Evolutionary conservation across 192 early-diverging fungal species (phyloP).

Genomic region (Coemansia sp.): DNA sequence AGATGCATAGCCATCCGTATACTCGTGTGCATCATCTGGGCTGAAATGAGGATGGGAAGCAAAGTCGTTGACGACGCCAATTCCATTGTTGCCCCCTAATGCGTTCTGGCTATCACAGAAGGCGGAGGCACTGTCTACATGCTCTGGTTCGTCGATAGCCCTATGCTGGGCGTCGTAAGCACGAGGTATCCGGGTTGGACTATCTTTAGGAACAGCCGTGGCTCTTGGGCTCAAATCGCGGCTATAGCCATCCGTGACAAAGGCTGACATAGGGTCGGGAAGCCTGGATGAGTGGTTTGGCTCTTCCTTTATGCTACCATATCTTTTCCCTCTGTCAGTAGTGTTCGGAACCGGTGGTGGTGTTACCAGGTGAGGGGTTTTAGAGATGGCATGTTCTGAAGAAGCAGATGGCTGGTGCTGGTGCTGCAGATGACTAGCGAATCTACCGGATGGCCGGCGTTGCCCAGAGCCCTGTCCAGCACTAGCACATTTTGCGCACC

Average conservation of each 20-base stretch:
- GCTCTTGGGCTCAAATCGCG: not conserved
- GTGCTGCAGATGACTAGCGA: not conserved
- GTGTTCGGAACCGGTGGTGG: not conserved
- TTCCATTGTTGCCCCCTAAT: not conserved
- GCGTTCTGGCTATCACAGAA: not conserved
- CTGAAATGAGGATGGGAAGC: not conserved
- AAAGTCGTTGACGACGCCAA: not conserved
- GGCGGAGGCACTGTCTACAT: not conserved
- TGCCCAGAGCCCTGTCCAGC: not conserved
- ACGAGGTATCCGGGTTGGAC: not conserved
- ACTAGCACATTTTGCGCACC: not conserved
- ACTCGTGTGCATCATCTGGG: not conserved
- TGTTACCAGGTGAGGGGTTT: not conserved
- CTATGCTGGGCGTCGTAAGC: not conserved
- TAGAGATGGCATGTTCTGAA: not conserved
- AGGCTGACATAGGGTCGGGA: not conserved
- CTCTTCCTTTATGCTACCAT: not conserved
- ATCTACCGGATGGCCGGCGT: not conserved
- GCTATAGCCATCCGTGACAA: slow-evolving; percentile 17
- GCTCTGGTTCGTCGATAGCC: not conserved
- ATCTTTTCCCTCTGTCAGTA: not conserved
- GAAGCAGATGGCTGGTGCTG: not conserved
- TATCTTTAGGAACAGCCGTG: not conserved
- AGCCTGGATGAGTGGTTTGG: not conserved
- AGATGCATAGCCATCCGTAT: not conserved